Evolutionary conservation across 345 rosid genomes (phyloP).

Genomic region (Hevea brasiliensis): DNA sequence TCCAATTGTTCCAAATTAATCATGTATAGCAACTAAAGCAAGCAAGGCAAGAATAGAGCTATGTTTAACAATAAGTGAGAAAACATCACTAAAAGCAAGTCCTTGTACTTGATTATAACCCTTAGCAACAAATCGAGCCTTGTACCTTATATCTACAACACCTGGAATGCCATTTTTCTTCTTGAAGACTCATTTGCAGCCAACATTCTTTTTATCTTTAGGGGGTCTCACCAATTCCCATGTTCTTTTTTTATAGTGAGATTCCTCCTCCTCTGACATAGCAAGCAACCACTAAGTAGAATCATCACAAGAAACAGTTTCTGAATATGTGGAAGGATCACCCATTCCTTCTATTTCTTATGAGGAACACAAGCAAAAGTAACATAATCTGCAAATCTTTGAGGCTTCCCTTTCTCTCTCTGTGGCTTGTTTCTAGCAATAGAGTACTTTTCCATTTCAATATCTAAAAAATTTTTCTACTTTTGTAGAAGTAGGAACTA

Average conservation of each 20-base stretch:
- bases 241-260: not conserved
- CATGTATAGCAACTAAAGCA: not conserved
- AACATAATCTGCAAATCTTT: not conserved
- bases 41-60: not conserved
- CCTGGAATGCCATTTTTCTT: not conserved
- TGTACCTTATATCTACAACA: not conserved
- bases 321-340: not conserved
- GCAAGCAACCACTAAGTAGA: not conserved
- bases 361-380: not conserved
- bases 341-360: not conserved
- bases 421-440: not conserved
- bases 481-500: no score
- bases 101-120: not conserved
- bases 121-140: not conserved
- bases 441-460: not conserved
- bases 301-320: not conserved
- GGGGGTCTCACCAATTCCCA: not conserved
- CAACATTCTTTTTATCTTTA: not conserved
- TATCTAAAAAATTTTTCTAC: no score
- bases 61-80: not conserved
- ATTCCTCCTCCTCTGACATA: not conserved
- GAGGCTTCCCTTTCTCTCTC: not conserved
- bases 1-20: not conserved
- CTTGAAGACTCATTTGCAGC: not conserved
- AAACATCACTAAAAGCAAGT: not conserved